phyloP scores from a whole-genome alignment of 129 eudicot species.

The Kitagawia praeruptora region DNA sequence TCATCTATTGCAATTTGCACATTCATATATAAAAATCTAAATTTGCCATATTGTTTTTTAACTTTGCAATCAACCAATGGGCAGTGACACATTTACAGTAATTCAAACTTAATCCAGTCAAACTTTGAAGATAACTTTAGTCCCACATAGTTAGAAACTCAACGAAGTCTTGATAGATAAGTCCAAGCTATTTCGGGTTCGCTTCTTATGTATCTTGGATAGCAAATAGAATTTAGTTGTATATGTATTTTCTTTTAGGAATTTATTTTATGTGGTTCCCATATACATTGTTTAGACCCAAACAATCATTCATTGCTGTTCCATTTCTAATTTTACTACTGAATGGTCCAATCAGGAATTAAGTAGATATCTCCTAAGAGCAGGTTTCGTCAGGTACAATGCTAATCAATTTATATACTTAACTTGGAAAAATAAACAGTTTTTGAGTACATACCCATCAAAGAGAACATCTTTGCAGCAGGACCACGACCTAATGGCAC shows the following conservation, averaged over 20 bases:
- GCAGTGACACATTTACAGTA: neutral
- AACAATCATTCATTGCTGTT: neutral
- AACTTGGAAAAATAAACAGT: neutral
- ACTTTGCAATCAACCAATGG: neutral
- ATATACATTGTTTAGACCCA: neutral
- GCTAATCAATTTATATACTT: neutral
- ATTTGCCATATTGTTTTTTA: neutral
- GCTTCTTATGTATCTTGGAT: neutral
- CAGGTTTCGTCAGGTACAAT: neutral
- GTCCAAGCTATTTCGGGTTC: neutral
- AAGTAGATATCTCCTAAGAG: neutral
- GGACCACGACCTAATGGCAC: slow-evolving; percentile 67
- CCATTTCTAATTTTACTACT: neutral
- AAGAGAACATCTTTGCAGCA: slow-evolving; percentile 78
- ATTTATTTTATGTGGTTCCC: neutral
- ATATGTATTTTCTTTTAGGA: neutral
- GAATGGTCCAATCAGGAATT: neutral
- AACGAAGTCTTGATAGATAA: neutral
- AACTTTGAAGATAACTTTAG: neutral
- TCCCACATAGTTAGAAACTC: neutral
- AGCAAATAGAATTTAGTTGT: neutral
- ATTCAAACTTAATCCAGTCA: neutral
- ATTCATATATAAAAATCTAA: neutral
- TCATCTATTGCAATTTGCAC: neutral
- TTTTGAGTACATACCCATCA: slow-evolving; percentile 44